Evolutionary conservation across 371 early-diverging fungal species (phyloP).

Genomic region (Actinomortierella wolfii): DNA sequence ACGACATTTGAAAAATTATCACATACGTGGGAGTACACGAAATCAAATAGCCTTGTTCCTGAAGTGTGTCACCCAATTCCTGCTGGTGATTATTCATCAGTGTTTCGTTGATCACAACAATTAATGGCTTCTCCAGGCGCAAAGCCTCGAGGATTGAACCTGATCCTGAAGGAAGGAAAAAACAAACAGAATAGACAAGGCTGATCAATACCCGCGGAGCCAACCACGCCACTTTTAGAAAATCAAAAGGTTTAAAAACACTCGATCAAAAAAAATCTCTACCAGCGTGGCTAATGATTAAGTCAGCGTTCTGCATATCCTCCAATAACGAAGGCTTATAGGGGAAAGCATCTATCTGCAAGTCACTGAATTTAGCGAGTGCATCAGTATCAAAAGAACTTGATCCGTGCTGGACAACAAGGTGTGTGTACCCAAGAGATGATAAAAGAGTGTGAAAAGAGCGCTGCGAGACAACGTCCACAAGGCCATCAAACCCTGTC

Average conservation of each 20-base stretch:
- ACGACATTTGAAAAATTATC: too few relatives aligned
- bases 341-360: conserved; percentile 55
- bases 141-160: conserved; percentile 85
- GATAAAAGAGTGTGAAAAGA: conserved; percentile 55
- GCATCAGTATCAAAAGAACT: conserved; percentile 21
- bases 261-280: conserved; percentile 14
- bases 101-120: conserved; percentile 76
- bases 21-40: conserved; percentile 51
- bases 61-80: conserved; percentile 80
- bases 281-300: conserved; percentile 82
- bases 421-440: conserved; percentile 51
- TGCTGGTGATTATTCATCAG: conserved; percentile 90
- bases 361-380: conserved; percentile 1
- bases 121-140: conserved; percentile 61
- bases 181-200: too few relatives aligned
- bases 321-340: conserved; percentile 62
- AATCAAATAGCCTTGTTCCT: conserved; percentile 57
- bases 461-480: conserved; percentile 50
- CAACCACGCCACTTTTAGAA: not conserved
- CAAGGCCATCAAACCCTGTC: conserved; percentile 82
- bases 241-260: not conserved
- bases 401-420: conserved; percentile 81
- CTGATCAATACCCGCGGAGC: too few relatives aligned
- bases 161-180: conserved; percentile 63
- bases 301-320: conserved; percentile 62